Evolutionary conservation across 2,329 filamentous ascomycete species (phyloP).

Genomic region (Ophiocordyceps unilateralis): DNA sequence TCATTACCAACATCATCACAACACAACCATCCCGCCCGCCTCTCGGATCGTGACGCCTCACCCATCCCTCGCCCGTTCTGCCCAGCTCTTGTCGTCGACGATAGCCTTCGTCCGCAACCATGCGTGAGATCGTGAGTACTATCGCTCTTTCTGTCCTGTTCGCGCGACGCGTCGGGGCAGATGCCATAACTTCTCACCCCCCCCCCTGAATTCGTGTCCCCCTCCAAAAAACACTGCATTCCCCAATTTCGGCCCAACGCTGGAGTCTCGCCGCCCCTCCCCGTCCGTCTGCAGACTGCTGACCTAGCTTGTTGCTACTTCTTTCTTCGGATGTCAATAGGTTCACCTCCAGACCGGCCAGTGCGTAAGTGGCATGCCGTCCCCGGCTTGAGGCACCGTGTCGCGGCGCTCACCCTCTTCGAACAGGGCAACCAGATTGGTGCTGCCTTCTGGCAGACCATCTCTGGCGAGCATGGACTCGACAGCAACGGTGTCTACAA

Average conservation of each 20-base stretch:
- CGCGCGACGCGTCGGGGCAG: slow-evolving; percentile 20
- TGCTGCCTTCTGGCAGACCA: slow-evolving; percentile 97
- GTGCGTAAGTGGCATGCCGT: slow-evolving; percentile 51
- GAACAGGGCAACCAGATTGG: slow-evolving; percentile 97
- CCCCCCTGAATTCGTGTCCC: slow-evolving; percentile 18
- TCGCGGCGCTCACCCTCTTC: slow-evolving; percentile 18
- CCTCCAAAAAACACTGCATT: slow-evolving; percentile 12
- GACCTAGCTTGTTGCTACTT: slow-evolving; percentile 28
- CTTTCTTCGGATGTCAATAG: slow-evolving; percentile 42
- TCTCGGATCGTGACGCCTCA: slow-evolving; percentile 16
- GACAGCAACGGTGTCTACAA: slow-evolving; percentile 98
- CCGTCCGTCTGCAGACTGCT: slow-evolving; percentile 27
- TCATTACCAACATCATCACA: slow-evolving; percentile 8
- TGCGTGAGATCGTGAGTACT: slow-evolving; percentile 52
- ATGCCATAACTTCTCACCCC: too few relatives aligned
- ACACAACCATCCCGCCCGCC: slow-evolving; percentile 7
- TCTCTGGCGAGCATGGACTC: slow-evolving; percentile 86
- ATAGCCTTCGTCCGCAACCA: slow-evolving; percentile 23
- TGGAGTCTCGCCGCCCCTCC: not conserved
- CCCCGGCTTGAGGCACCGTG: slow-evolving; percentile 1
- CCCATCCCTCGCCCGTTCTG: slow-evolving; percentile 6
- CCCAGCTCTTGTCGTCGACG: slow-evolving; percentile 7
- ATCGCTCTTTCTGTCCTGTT: slow-evolving; percentile 3
- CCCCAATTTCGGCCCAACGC: slow-evolving; percentile 1
- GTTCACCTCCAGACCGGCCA: slow-evolving; percentile 99